A percentile compares a stretch with the other conserved stretches of the same genome.
Conservation (phyloP, 352 stramenopile species). For the Blastocystis sp. region DNA sequence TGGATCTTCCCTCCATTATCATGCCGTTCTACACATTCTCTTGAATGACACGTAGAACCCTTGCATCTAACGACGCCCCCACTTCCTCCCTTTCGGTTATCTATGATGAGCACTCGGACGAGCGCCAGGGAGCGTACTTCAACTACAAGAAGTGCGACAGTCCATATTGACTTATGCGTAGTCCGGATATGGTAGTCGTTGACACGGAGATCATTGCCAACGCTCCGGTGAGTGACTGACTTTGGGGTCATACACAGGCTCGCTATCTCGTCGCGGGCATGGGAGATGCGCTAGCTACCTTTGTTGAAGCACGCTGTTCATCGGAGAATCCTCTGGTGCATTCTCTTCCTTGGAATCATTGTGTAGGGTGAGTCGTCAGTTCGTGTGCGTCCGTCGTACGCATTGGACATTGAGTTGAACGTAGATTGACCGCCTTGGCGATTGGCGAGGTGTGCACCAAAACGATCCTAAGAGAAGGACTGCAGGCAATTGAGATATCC, state of each 20-base stretch:
- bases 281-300: slow-evolving; percentile 63
- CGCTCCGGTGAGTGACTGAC: slow-evolving; percentile 4
- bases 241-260: slow-evolving; percentile 1
- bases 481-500: slow-evolving; percentile 67
- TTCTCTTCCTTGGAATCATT: background rate
- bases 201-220: slow-evolving; percentile 68
- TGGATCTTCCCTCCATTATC: slow-evolving; percentile 19
- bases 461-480: slow-evolving; percentile 53
- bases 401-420: background rate
- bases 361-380: slow-evolving; percentile 44
- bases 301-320: slow-evolving; percentile 54
- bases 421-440: slow-evolving; percentile 47
- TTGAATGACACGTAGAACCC: slow-evolving; percentile 20
- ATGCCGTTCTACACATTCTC: slow-evolving; percentile 20
- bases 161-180: background rate
- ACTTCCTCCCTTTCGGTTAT: slow-evolving; percentile 65
- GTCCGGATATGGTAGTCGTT: slow-evolving; percentile 65
- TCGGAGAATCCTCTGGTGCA: slow-evolving; percentile 21
- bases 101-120: slow-evolving; percentile 61
- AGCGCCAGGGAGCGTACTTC: slow-evolving; percentile 64
- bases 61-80: slow-evolving; percentile 66
- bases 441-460: slow-evolving; percentile 62
- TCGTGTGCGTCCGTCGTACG: slow-evolving; percentile 57
- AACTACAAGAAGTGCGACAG: slow-evolving; percentile 67
- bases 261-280: slow-evolving; percentile 62